Conservation (phyloP, 352 stramenopile genomes). For the Peronosclerospora sorghi region DNA sequence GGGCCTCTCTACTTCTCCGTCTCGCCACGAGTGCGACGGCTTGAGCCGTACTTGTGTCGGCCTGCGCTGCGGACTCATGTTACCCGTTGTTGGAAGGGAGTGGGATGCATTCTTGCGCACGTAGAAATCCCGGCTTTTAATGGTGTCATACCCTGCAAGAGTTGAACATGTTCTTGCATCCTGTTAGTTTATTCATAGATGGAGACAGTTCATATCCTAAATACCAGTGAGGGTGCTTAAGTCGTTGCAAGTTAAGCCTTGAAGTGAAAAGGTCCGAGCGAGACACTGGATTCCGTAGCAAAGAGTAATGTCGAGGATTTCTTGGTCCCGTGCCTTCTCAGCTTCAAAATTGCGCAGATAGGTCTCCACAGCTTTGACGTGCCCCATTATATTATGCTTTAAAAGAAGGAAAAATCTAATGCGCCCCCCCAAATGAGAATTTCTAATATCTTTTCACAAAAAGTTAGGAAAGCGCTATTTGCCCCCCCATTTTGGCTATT, state of each 20-base stretch:
- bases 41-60: conserved; percentile 32
- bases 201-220: not conserved
- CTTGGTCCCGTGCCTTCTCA: conserved; percentile 32
- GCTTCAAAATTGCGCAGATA: conserved; percentile 58
- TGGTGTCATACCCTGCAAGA: conserved; percentile 29
- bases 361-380: conserved; percentile 33
- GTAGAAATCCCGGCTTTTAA: conserved; percentile 47
- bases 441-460: no score
- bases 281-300: conserved; percentile 68
- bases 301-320: conserved; percentile 58
- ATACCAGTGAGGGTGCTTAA: conserved; percentile 45
- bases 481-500: no score
- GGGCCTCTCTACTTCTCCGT: conserved; percentile 31
- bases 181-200: not conserved
- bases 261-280: conserved; percentile 49
- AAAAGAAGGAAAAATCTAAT: no score
- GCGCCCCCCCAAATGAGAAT: no score
- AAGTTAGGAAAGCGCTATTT: no score
- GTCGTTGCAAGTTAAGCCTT: conserved; percentile 46
- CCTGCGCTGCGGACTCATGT: not conserved
- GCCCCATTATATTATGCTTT: conserved; percentile 16
- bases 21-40: conserved; percentile 54
- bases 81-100: not conserved
- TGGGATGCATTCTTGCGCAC: conserved; percentile 34
- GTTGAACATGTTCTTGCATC: not conserved